Conservation (phyloP, 1,139 yeast species). For the Diutina mesorugosa region DNA sequence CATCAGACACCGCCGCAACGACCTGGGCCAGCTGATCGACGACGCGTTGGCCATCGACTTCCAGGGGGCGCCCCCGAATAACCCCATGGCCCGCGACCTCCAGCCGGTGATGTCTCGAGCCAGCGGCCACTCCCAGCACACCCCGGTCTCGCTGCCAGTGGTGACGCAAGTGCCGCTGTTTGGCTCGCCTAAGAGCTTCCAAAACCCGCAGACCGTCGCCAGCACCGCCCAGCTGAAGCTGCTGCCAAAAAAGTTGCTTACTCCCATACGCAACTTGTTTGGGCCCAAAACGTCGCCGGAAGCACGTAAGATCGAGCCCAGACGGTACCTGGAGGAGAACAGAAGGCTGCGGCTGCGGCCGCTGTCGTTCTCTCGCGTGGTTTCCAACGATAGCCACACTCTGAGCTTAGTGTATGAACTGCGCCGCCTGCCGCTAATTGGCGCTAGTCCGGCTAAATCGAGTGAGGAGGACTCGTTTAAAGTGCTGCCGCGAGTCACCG, state of each 20-base stretch:
- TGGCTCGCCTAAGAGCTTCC: background rate
- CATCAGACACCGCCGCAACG: background rate
- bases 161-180: background rate
- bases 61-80: background rate
- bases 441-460: background rate
- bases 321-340: background rate
- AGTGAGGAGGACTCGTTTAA: background rate
- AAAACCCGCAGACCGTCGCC: background rate
- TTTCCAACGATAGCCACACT: background rate
- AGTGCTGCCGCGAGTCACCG: background rate
- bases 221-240: background rate
- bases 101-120: background rate
- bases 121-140: background rate
- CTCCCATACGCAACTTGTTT: conserved; percentile 1
- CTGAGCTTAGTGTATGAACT: background rate
- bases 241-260: conserved; percentile 1
- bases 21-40: background rate
- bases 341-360: background rate
- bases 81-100: background rate
- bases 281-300: background rate
- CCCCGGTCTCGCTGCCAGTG: background rate
- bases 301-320: background rate
- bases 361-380: background rate
- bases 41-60: background rate
- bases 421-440: background rate